phyloP scores from a whole-genome alignment of 2,329 filamentous ascomycete species.

The Lachnellula willkommii region DNA sequence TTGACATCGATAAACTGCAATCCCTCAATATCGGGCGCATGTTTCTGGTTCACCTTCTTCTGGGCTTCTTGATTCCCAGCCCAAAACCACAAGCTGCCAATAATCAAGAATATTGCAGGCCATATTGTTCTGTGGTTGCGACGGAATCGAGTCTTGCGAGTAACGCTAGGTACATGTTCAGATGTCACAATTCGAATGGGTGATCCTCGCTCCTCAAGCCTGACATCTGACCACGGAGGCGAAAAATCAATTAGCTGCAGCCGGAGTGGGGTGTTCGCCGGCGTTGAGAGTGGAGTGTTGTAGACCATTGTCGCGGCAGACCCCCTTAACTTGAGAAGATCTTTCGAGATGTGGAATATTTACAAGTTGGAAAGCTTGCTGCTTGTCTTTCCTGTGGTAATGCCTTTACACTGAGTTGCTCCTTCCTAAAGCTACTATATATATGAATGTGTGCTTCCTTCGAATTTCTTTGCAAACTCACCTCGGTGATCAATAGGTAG shows the following conservation, averaged over 20 bases:
- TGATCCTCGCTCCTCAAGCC: slow-evolving; percentile 12
- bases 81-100: too few species aligned
- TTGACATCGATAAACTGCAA: slow-evolving; percentile 21
- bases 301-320: slow-evolving; percentile 7
- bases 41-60: not conserved
- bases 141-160: slow-evolving; percentile 4
- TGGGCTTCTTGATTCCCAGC: too few species aligned
- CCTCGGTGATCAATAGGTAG: not conserved
- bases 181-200: not conserved
- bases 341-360: not conserved
- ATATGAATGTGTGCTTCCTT: not conserved
- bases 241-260: slow-evolving; percentile 6
- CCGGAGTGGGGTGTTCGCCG: slow-evolving; percentile 7
- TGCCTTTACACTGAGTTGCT: not conserved
- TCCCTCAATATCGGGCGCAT: slow-evolving; percentile 7
- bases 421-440: not conserved
- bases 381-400: too few species aligned
- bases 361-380: not conserved
- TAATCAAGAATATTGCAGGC: not conserved
- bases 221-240: slow-evolving; percentile 19
- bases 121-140: slow-evolving; percentile 3
- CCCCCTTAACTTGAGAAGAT: too few species aligned
- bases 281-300: slow-evolving; percentile 12
- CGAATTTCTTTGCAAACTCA: not conserved
- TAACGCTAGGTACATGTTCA: too few species aligned